Conservation (phyloP, 495 filamentous ascomycete species). For the Penicillium desertorum region DNA sequence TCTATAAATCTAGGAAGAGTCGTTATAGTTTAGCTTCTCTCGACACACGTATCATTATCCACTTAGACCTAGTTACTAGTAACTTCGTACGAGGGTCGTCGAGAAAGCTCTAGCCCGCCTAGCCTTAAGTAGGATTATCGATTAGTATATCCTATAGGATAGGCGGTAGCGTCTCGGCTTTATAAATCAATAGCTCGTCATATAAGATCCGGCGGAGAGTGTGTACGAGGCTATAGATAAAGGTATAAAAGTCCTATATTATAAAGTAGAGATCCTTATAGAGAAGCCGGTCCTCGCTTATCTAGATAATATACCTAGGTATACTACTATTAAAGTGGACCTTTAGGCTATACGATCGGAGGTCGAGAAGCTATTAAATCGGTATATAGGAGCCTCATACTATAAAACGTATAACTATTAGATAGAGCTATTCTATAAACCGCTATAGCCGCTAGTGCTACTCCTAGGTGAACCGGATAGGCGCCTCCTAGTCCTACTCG, state of each 20-base stretch:
- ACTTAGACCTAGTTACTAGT: not conserved
- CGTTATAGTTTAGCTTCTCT: slow-evolving; percentile 3
- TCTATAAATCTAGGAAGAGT: slow-evolving; percentile 1
- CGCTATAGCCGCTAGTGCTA: not conserved
- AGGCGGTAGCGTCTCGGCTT: not conserved
- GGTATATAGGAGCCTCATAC: slow-evolving; percentile 10
- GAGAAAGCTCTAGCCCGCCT: slow-evolving; percentile 20
- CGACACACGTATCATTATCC: slow-evolving; percentile 10
- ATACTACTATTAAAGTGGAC: slow-evolving; percentile 31
- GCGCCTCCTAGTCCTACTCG: too few relatives aligned
- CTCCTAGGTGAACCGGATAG: not conserved
- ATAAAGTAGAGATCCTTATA: slow-evolving; percentile 16
- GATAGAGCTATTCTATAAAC: slow-evolving; percentile 6
- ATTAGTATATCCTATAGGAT: slow-evolving; percentile 11
- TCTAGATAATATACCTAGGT: slow-evolving; percentile 10
- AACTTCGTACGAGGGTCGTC: slow-evolving; percentile 5
- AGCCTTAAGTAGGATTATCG: slow-evolving; percentile 10
- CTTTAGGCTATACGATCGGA: slow-evolving; percentile 31
- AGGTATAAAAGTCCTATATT: slow-evolving; percentile 12
- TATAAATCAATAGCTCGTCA: not conserved
- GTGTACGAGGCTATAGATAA: slow-evolving; percentile 3
- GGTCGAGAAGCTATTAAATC: slow-evolving; percentile 24
- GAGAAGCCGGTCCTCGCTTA: slow-evolving; percentile 6
- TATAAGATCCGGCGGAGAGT: not conserved
- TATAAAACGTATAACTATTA: slow-evolving; percentile 14